phyloP scores from a whole-genome alignment of 2,329 filamentous ascomycete species.

The Trichocomaceae sp. region DNA sequence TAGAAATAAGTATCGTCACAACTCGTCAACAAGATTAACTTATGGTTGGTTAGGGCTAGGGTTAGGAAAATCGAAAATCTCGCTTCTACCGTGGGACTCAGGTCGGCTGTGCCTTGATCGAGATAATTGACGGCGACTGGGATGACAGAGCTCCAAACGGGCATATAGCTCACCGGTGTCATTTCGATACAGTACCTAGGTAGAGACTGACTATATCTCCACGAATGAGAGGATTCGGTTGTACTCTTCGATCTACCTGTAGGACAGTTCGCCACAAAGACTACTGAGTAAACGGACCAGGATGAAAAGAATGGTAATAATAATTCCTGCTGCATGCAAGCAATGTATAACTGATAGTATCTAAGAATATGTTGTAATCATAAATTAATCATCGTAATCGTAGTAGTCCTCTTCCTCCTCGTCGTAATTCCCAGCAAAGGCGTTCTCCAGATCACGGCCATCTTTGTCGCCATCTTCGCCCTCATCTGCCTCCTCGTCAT shows the following conservation, averaged over 20 bases:
- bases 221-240: neutral
- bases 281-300: neutral
- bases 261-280: neutral
- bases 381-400: slow-evolving; percentile 20
- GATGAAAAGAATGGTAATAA: neutral
- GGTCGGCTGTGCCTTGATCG: too few relatives aligned
- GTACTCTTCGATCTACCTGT: neutral
- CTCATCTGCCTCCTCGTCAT: slow-evolving; percentile 19
- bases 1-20: too few relatives aligned
- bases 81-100: too few relatives aligned
- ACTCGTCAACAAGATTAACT: too few relatives aligned
- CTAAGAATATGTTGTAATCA: neutral
- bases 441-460: slow-evolving; percentile 27
- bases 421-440: slow-evolving; percentile 34
- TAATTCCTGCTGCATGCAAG: neutral
- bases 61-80: too few relatives aligned
- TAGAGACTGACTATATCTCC: neutral
- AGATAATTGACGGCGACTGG: too few relatives aligned
- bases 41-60: too few relatives aligned
- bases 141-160: too few relatives aligned
- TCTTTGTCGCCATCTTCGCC: slow-evolving; percentile 29
- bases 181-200: too few relatives aligned
- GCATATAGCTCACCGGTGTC: too few relatives aligned
- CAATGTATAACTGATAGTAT: neutral
- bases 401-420: slow-evolving; percentile 28